Evolutionary conservation across 2,329 filamentous ascomycete genomes (phyloP), one percentile per base, ranked within the genome.

Genomic region (Tolypocladium pustulatum): DNA sequence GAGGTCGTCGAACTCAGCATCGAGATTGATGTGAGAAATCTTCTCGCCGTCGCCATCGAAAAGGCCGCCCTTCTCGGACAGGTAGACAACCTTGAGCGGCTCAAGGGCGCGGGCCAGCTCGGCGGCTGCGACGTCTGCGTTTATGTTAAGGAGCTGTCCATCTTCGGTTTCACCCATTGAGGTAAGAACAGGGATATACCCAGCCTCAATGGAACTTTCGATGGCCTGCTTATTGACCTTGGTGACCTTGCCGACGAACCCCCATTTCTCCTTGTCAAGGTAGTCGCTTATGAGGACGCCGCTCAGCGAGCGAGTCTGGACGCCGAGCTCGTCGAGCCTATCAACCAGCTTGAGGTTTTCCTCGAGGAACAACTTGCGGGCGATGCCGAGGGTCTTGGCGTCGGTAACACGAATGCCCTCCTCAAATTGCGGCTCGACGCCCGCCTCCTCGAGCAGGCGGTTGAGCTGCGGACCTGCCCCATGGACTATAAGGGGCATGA

Each of bases 371-470:
- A 97, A 84, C 76, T 92, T 92, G 67, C 93, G 83, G 55, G 93
- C 94, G 63, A 99, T 82, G 34, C 89, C 89, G 61, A 99, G 79
- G 5, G 94, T 99, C 82, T 96, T 96, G 62, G 89, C 90, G 73
- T 99, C 93, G 2, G 94, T 99, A 60, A 97, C 88, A 30, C 94
- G 83, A 68, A 97, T 97, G 51, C 94, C 94, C 75, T 97, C 94
- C 73, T 97, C 90, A 68, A 97, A 99, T 69, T 96, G 86, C 38
- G 93, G 93, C 79, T 96, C 91, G 55, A 99, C 88, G 59, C 93
- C 93, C 4, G 92, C 92, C 67, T 89, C 88, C 75, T 96, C 87
- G 59, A 97, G 82, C 67, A 95, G 83, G 71, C 87, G 88, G 79
- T 99, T 97, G 68, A 99, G 82, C 81, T 99, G 93, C 12, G 93